phyloP scores from a whole-genome alignment of 192 early-diverging fungal species.

The Dissophora ornata region DNA sequence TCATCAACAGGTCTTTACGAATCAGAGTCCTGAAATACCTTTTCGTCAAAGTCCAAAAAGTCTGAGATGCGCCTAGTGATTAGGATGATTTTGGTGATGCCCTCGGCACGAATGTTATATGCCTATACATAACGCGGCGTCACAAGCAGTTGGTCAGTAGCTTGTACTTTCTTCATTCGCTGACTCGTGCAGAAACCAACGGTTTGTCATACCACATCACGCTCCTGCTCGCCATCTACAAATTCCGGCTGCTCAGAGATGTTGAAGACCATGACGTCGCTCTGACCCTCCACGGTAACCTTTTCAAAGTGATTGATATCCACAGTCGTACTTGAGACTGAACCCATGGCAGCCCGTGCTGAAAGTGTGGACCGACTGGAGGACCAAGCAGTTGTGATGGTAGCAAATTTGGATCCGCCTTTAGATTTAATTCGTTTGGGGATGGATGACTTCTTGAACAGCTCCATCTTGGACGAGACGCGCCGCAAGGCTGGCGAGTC shows the following conservation, averaged over 20 bases:
- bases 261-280: slow-evolving; percentile 33
- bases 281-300: neutral
- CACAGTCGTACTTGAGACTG: slow-evolving; percentile 34
- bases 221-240: slow-evolving; percentile 54
- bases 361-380: slow-evolving; percentile 26
- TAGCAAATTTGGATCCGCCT: slow-evolving; percentile 47
- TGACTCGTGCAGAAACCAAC: no score
- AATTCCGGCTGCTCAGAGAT: slow-evolving; percentile 41
- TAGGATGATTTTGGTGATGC: slow-evolving; percentile 34
- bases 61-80: slow-evolving; percentile 62
- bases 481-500: slow-evolving; percentile 22
- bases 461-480: slow-evolving; percentile 37
- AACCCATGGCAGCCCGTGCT: slow-evolving; percentile 11
- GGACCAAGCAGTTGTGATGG: slow-evolving; percentile 39
- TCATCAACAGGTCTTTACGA: no score
- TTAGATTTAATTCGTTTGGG: slow-evolving; percentile 29
- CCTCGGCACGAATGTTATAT: slow-evolving; percentile 59
- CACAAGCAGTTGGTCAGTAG: no score
- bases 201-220: slow-evolving; percentile 60
- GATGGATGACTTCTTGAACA: slow-evolving; percentile 36
- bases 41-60: slow-evolving; percentile 63
- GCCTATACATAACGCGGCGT: slow-evolving; percentile 29
- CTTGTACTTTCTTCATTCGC: no score
- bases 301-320: slow-evolving; percentile 39
- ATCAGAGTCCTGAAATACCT: no score